Base-by-base conservation (phyloP, 1,284 basidiomycete genomes). In the Cryptococcus sp. region DNA sequence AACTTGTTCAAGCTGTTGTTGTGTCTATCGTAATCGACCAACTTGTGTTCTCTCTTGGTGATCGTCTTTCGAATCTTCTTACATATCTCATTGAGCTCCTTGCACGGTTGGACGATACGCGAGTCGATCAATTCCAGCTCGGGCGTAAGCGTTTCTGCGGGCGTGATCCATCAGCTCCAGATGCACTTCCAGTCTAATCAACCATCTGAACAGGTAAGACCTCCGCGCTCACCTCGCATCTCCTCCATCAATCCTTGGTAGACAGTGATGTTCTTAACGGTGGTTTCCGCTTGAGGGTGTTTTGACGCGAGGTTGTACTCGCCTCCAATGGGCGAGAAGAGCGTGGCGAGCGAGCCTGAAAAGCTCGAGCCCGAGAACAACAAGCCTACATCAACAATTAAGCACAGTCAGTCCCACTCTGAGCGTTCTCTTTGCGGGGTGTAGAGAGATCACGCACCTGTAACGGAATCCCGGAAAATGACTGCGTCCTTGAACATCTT, bases 1-100 rank as follows among this genome's bases (percentile, higher is more conserved):
- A 98, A 82, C 80, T 99, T 99, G 57, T 87, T 93, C 68, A 96
- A 82, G 20, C 92, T 89, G 75, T 97, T 98, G 79, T 97, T 98
- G 83, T 87, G 90, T 46, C 96, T 88, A 80, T 99, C 96, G 68
- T 88, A 99, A 78, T 99, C 96, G 46, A 90, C 81, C 51, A 98
- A 84, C 88, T 99, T 99, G 79, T 99, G 96, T 53, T 98, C 93
- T 41, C 96, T 85, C 81, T 99, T 99, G 16, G 88, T 90, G 70
- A 95, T 91, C 29, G 87, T 92, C 83, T 99, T 99, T 67, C 93
- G 82, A 68, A 97, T 91, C 62, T 84, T 80, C 81, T 97, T 98
- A 80, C 95, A 82, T 57, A 97, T 83, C 0, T 84, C 82, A 73
- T 91, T 87, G 40, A 96, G 83, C 75, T 99, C 96, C 79, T 93